Percentiles rank a stretch among this genome's conserved stretches.
These are phyloP conservation scores for Wickerhamiella siamensis DNA, from an alignment of 805 yeast species.

Conservation along the genomic window DNA sequence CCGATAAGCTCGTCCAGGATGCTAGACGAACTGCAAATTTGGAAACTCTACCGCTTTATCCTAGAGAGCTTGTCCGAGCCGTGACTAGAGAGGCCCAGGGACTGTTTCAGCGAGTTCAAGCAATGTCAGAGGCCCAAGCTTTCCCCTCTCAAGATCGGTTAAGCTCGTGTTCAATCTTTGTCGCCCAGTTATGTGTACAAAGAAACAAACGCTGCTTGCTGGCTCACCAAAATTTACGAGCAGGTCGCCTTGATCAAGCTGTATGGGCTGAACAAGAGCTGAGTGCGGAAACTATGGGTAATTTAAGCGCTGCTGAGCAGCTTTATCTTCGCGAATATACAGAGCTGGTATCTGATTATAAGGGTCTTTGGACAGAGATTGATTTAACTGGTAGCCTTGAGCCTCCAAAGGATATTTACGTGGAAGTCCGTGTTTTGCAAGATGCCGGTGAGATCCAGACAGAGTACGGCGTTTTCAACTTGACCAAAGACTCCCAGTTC, in stretches of 20 bases:
- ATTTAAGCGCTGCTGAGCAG: slow-evolving; percentile 62
- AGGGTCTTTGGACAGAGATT: slow-evolving; percentile 64
- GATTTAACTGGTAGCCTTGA: slow-evolving; percentile 80
- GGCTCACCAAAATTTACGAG: slow-evolving; percentile 66
- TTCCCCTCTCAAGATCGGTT: slow-evolving; percentile 23
- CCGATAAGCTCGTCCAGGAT: slow-evolving; percentile 68
- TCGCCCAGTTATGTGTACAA: slow-evolving; percentile 62
- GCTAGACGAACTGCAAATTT: slow-evolving; percentile 65
- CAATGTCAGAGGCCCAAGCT: slow-evolving; percentile 43
- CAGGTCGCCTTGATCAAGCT: slow-evolving; percentile 48
- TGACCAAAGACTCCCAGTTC: slow-evolving; percentile 87
- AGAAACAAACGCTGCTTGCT: slow-evolving; percentile 80
- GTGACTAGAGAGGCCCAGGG: slow-evolving; percentile 54
- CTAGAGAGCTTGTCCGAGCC: slow-evolving; percentile 53
- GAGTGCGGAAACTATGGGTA: slow-evolving; percentile 26
- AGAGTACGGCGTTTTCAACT: slow-evolving; percentile 82
- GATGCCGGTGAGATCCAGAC: slow-evolving; percentile 97
- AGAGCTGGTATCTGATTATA: slow-evolving; percentile 58
- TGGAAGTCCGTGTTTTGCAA: slow-evolving; percentile 82
- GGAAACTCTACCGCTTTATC: slow-evolving; percentile 53
- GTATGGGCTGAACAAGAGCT: slow-evolving; percentile 44
- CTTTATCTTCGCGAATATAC: slow-evolving; percentile 61
- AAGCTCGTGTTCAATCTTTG: slow-evolving; percentile 32
- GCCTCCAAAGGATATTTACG: slow-evolving; percentile 84
- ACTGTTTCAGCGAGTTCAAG: slow-evolving; percentile 26